Conservation (phyloP, 345 rosid species). For the Moricandia moricandioides region DNA sequence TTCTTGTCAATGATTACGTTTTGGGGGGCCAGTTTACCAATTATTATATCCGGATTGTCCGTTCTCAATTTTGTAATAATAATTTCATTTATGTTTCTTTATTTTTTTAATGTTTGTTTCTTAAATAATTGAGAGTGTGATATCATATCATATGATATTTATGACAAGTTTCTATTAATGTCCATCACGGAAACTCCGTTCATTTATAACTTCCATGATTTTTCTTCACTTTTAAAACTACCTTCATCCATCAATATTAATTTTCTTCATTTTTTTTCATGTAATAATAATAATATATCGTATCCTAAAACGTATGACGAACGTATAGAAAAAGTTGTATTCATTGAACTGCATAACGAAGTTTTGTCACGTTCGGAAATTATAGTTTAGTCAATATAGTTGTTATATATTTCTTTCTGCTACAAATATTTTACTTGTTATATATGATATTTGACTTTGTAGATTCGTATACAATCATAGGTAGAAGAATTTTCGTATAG, state of each 20-base stretch:
- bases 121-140: neutral
- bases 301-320: neutral
- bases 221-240: neutral
- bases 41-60: conserved; percentile 23
- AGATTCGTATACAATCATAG: neutral
- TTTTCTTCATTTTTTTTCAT: neutral
- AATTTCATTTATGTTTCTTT: neutral
- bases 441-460: neutral
- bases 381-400: neutral
- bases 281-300: too few species aligned
- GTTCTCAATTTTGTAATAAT: neutral
- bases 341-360: too few species aligned
- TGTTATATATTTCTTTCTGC: neutral
- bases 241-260: neutral
- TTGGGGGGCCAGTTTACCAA: neutral
- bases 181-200: conserved; percentile 29
- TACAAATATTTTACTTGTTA: neutral
- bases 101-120: neutral
- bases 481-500: neutral
- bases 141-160: neutral
- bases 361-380: neutral
- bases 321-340: neutral
- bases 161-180: conserved; percentile 12
- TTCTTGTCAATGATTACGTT: conserved; percentile 26
- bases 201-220: conserved; percentile 19